These are phyloP conservation scores for Talaromyces sp. DNA, from an alignment of 2,329 filamentous ascomycete genomes.

Conservation along the genomic window DNA sequence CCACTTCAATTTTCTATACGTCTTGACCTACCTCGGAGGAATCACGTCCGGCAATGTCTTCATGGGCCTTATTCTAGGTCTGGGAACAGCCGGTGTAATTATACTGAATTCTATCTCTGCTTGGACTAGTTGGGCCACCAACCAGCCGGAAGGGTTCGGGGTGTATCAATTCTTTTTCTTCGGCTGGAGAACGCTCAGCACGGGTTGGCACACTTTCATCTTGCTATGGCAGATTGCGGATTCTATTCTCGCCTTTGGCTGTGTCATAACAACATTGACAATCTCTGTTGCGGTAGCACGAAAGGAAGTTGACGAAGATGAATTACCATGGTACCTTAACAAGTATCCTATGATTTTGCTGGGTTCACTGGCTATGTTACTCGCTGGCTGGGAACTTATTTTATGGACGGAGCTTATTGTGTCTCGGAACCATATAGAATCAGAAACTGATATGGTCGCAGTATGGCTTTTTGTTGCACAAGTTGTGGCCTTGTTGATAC, in stretches of 20 bases:
- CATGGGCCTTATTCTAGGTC: neutral
- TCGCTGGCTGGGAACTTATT: neutral
- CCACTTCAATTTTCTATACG: neutral
- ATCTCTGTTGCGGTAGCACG: neutral
- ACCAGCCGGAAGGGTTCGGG: neutral
- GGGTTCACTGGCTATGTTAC: neutral
- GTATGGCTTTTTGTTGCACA: neutral
- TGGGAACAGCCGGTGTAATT: neutral
- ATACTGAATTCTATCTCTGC: neutral
- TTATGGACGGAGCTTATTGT: neutral
- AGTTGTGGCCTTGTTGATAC: neutral
- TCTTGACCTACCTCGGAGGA: neutral
- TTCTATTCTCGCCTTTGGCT: neutral
- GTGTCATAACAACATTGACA: neutral
- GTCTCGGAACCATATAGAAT: neutral
- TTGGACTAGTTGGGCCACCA: neutral
- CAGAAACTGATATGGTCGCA: neutral
- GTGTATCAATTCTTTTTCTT: slow-evolving; percentile 2
- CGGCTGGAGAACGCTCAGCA: neutral
- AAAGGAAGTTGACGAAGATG: neutral
- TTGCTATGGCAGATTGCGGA: neutral
- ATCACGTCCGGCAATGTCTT: neutral
- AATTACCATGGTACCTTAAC: neutral
- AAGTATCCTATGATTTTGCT: neutral
- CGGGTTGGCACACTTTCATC: neutral